Base-by-base conservation (phyloP, 441 rosid species). In the Populus tomentosa region DNA sequence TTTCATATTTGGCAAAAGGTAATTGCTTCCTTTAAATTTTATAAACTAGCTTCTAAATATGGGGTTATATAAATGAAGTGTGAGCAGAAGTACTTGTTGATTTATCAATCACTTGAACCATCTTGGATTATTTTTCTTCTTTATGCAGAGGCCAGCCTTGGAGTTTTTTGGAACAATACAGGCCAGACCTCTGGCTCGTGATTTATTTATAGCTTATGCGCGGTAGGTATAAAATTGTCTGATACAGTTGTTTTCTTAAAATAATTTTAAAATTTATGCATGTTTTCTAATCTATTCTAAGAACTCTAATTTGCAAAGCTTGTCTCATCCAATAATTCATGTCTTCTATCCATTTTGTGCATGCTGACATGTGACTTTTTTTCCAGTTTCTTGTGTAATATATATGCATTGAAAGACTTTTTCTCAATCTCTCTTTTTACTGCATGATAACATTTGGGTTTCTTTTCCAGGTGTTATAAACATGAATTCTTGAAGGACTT, bases 1-100 rank as follows among this genome's bases (percentile, higher is more conserved):
- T 95, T 95, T 86, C 97, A 95, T 79, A 92, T 95, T 77, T 95
- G 99, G 99, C 95, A 88, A 80, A 95, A 92, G 99, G 98, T 93
- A 78, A 32, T 78, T 42, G 32, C 32, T 72, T 75, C 24, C 2
- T 18, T 40, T 23, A 26, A 10, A 42, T 65, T 50, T 33, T 56
- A 74, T 24, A 7, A 10, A 40, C 2, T 18, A 35, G 42, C 33
- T 30, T 66, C n/a, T 70, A 1, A 21, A 8, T 70, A 46, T 63
- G 7, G 36, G 73, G 70, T 53, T 33, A 53, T 63, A 59, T 7
- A 10, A 63, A 16, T 56, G 42, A 46, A 61, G 30, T 68, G 73
- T 79, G 28, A 46, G 63, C 66, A 67, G 23, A 35, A 38, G 18
- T 33, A 62, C 63, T 23, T 46, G 28, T 33, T 81, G 70, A 73